These are phyloP conservation scores for Fusarium dlaminii DNA, from an alignment of 2,329 filamentous ascomycete genomes.

Conservation along the genomic window DNA sequence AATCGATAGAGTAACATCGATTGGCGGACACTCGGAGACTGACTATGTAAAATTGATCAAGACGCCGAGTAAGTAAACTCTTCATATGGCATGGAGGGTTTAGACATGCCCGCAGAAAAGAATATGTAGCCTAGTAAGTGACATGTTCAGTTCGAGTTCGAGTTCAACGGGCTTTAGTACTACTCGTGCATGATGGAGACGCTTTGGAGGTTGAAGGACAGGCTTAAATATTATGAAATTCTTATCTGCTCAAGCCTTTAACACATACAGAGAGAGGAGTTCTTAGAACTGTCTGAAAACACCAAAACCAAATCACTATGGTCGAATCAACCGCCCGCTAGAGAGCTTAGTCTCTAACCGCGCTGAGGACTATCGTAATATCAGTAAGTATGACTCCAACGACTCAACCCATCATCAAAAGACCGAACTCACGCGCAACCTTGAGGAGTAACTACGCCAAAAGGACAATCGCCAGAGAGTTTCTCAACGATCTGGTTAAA, in stretches of 20 bases:
- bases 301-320: background rate
- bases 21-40: background rate
- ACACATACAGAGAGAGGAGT: background rate
- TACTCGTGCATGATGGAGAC: background rate
- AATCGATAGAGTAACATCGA: background rate
- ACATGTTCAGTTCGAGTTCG: background rate
- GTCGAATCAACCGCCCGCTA: background rate
- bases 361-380: slow-evolving; percentile 26
- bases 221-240: background rate
- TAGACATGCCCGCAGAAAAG: background rate
- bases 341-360: slow-evolving; percentile 2
- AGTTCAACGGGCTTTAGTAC: background rate
- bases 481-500: slow-evolving; percentile 62
- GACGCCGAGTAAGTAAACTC: background rate
- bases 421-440: slow-evolving; percentile 64
- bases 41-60: background rate
- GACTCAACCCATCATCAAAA: background rate
- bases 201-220: background rate
- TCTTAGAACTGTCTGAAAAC: background rate
- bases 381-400: background rate
- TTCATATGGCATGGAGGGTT: background rate
- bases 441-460: slow-evolving; percentile 64
- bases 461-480: slow-evolving; percentile 61
- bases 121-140: background rate
- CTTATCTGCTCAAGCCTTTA: background rate